Evolutionary conservation across 2,329 filamentous ascomycete genomes (phyloP), one percentile per base, ranked within the genome.

Genomic region (Botryotinia convoluta): DNA sequence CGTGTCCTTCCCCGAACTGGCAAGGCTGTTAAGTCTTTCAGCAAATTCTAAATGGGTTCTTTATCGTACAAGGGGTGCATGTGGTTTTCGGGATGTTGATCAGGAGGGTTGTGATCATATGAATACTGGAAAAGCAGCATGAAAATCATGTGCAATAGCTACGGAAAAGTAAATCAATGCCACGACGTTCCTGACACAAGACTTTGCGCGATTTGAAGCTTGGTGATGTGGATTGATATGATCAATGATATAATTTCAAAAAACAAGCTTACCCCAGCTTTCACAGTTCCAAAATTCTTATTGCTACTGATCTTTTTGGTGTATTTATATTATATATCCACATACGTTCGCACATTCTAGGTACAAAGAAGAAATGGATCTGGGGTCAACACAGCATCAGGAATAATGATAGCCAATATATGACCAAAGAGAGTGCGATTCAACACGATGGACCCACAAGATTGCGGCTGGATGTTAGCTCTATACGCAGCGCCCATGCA

Each of bases 11-110:
- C 95, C 87, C 92, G 95, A 88, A 97, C 94, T 82, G 94, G 95
- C 87, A 98, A 98, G 92, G 87, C 90, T 82, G 94, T 98, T 86
- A 99, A 99, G 94, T 87, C 91, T 86, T 99, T 99, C 91, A 89
- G 86, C 89, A 99, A 99, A 91, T 99, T 99, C 90, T 99, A 97
- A 91, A 76, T 76, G 76, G 79, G 80, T 75, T 76, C 44, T 73
- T 69, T 69, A 54, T 73, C 65, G 71, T 73, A 73, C 65, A 63
- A 77, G 75, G 78, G 78, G 73, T 79, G 79, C 77, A 80, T 80
- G 76, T 78, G 78, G 77, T 79, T 79, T 80, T 57, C 48, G 76
- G 78, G 77, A 78, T 79, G 78, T 75, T 73, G 76, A 78, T 78
- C 77, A 78, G 78, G 76, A 75, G 75, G 78, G 74, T 78, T 79